Evolutionary conservation across 306 rosid species (phyloP).

Genomic region (Carpinus fangiana): DNA sequence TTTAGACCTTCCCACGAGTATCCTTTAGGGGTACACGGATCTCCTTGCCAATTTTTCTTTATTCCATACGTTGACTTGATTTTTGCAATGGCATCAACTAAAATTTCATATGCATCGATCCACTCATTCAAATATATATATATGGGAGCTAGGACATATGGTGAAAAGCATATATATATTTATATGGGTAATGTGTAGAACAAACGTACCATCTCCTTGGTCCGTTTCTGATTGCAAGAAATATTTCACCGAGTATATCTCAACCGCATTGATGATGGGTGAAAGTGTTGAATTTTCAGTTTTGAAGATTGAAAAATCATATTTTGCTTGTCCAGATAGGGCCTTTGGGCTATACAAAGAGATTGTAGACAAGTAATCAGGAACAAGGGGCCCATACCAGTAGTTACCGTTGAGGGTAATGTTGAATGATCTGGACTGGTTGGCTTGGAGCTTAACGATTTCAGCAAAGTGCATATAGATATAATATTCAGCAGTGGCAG

Average conservation of each 20-base stretch:
- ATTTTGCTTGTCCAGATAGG: not conserved
- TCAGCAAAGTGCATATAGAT: constrained; percentile 63
- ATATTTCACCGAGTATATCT: constrained; percentile 33
- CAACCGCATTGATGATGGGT: constrained; percentile 64
- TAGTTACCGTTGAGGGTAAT: constrained; percentile 34
- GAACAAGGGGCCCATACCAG: constrained; percentile 28
- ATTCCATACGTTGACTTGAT: constrained; percentile 50
- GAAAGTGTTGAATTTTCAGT: constrained; percentile 44
- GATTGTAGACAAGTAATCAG: constrained; percentile 5
- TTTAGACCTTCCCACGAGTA: constrained; percentile 56
- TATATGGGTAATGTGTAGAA: not conserved
- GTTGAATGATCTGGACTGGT: constrained; percentile 44
- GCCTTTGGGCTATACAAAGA: constrained; percentile 2
- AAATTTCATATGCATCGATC: not conserved
- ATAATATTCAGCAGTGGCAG: not conserved
- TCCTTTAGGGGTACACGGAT: constrained; percentile 52
- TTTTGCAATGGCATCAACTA: constrained; percentile 52
- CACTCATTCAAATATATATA: not conserved
- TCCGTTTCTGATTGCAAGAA: constrained; percentile 36
- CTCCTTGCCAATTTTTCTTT: constrained; percentile 56
- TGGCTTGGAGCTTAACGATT: constrained; percentile 27
- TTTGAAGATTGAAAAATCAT: constrained; percentile 25
- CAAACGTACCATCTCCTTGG: constrained; percentile 42
- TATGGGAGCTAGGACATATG: not conserved
- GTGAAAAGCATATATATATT: no score